These are phyloP conservation scores for Phytophthora sp. DNA, from an alignment of 352 stramenopile species.

Conservation along the genomic window DNA sequence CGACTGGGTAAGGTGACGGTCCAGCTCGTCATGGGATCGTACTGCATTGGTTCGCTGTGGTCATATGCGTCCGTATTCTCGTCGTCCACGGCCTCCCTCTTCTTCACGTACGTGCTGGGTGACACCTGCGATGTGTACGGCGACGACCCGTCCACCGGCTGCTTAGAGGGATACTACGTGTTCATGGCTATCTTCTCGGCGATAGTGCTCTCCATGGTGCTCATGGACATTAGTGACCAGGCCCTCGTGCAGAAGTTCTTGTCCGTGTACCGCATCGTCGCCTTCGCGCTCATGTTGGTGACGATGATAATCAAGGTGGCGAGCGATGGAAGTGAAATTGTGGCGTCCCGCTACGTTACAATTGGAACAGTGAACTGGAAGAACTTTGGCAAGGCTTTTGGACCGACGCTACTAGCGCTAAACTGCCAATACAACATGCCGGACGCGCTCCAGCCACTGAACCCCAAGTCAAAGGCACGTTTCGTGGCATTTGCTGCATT, in stretches of 20 bases:
- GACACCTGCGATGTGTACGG: constrained; percentile 77
- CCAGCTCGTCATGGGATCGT: constrained; percentile 75
- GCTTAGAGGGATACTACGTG: constrained; percentile 75
- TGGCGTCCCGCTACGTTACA: constrained; percentile 46
- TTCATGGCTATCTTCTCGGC: constrained; percentile 79
- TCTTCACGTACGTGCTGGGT: constrained; percentile 6
- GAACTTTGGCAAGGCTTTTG: constrained; percentile 86
- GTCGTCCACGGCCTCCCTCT: constrained; percentile 56
- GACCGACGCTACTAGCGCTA: constrained; percentile 80
- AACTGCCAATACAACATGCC: constrained; percentile 92
- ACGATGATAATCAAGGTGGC: constrained; percentile 78
- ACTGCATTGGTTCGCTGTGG: constrained; percentile 84
- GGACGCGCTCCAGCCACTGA: constrained; percentile 78
- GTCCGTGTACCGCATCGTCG: constrained; percentile 82
- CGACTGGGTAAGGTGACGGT: constrained; percentile 67
- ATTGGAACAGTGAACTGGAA: constrained; percentile 76
- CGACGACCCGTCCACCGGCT: constrained; percentile 44
- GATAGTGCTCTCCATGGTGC: constrained; percentile 81
- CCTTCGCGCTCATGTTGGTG: constrained; percentile 76
- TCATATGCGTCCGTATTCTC: constrained; percentile 88
- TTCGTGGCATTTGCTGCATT: constrained; percentile 71
- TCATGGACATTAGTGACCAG: constrained; percentile 87
- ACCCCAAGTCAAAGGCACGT: constrained; percentile 68
- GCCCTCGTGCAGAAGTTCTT: constrained; percentile 83
- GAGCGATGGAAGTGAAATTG: constrained; percentile 55